Conservation (phyloP, 495 filamentous ascomycete genomes). For the Xylaria acuta region DNA sequence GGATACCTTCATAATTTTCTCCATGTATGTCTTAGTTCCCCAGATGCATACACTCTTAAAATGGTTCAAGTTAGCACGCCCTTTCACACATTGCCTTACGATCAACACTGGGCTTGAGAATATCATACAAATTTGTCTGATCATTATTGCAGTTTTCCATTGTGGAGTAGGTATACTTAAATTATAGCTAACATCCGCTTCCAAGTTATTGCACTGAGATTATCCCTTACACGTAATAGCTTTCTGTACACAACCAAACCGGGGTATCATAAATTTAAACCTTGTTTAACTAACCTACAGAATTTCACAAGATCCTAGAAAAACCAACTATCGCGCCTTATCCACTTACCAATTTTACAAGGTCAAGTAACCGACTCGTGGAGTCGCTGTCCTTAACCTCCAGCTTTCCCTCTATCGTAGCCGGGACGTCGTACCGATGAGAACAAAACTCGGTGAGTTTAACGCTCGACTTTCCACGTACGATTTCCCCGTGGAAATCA, state of each 20-base stretch:
- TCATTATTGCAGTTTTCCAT: neutral
- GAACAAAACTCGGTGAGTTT: slow-evolving; percentile 31
- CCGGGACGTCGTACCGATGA: slow-evolving; percentile 32
- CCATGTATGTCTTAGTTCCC: neutral
- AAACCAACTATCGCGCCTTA: neutral
- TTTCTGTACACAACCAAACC: too few species aligned
- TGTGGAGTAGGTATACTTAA: too few species aligned
- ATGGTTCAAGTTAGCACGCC: neutral
- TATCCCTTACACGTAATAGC: too few species aligned
- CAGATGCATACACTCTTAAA: neutral
- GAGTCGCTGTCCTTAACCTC: slow-evolving; percentile 12
- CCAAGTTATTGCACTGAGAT: too few species aligned
- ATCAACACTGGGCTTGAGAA: neutral
- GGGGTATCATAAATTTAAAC: too few species aligned
- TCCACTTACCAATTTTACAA: neutral
- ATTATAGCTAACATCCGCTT: too few species aligned
- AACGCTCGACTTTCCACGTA: slow-evolving; percentile 29
- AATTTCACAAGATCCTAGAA: neutral
- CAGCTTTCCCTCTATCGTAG: slow-evolving; percentile 36
- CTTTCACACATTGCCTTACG: neutral
- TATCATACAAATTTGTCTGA: neutral
- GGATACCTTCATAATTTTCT: neutral
- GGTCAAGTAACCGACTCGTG: neutral
- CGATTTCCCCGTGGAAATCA: slow-evolving; percentile 20
- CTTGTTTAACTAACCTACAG: too few species aligned